Evolutionary conservation across 106 monocot species (phyloP), one percentile per base, ranked within the genome.

Genomic region (Dendrobium huoshanense): DNA sequence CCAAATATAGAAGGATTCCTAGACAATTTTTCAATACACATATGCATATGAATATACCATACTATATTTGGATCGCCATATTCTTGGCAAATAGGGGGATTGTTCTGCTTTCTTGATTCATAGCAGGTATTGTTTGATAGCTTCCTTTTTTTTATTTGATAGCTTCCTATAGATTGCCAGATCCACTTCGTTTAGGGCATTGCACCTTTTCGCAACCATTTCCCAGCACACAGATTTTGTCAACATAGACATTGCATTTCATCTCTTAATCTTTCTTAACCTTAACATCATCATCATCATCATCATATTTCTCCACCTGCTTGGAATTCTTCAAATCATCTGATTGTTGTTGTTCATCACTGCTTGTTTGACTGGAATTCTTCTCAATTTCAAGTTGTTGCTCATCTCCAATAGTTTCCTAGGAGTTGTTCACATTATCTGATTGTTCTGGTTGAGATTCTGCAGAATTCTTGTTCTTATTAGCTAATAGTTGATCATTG

Each of bases 171-270:
- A 96, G n/a, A 91, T 90, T 19, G 93, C 96, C 37, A 91, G 81
- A 73, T 88, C 96, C 5, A 93, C 91, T 59, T 72, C 81, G 65
- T 93, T 91, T 55, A 88, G 9, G 0, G 79, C 56, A 81, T 96
- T 91, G 65, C 83, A 91, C 24, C 43, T 61, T 77, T 90, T 90
- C 0, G 75, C 73, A 58, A 96, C 85, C 88, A 90, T 77, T 61
- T 96, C 87, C 96, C 96, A 96, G 86, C 93, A 96, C 81, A 96
- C 91, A 16, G 88, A 78, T 81, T 90, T 96, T 47, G 88, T 93
- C 75, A 96, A 80, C 17, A 65, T 74, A 42, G 80, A 83, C 96
- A 93, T 96, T n/a, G 86, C 96, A 31, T 96, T 89, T 49, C 48
- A 88, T 59, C 41, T 41, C 84, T 79, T 84, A 75, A 77, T 64